These are phyloP conservation scores for Neurospora sp. DNA, from an alignment of 495 filamentous ascomycete species.

Conservation along the genomic window DNA sequence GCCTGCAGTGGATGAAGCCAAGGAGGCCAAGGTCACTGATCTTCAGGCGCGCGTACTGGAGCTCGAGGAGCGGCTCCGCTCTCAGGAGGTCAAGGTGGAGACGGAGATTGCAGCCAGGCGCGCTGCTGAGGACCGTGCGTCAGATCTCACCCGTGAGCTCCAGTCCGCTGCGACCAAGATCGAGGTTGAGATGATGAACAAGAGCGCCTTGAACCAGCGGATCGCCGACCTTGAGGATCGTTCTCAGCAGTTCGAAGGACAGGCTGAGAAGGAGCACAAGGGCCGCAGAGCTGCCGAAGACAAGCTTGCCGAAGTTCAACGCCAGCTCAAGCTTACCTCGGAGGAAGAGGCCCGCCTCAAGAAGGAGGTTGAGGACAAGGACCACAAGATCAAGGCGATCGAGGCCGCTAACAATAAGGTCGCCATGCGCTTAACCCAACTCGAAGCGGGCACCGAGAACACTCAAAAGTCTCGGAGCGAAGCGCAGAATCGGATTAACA, in stretches of 20 bases:
- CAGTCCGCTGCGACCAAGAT: slow-evolving; percentile 39
- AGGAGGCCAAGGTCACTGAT: slow-evolving; percentile 25
- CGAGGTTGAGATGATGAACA: slow-evolving; percentile 44
- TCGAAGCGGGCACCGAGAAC: slow-evolving; percentile 55
- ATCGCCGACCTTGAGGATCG: slow-evolving; percentile 38
- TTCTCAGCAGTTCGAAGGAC: slow-evolving; percentile 29
- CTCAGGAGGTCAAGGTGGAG: slow-evolving; percentile 31
- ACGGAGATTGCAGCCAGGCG: slow-evolving; percentile 29
- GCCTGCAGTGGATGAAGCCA: slow-evolving; percentile 14
- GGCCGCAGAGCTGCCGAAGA: slow-evolving; percentile 61
- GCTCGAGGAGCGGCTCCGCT: slow-evolving; percentile 37
- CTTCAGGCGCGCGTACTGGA: slow-evolving; percentile 30
- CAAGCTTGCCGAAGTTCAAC: slow-evolving; percentile 58
- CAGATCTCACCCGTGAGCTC: slow-evolving; percentile 34
- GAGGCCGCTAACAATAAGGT: slow-evolving; percentile 41
- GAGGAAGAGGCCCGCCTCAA: slow-evolving; percentile 67
- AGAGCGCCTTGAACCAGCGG: slow-evolving; percentile 35
- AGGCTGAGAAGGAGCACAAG: slow-evolving; percentile 49
- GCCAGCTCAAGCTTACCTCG: slow-evolving; percentile 52
- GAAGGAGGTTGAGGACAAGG: slow-evolving; percentile 58
- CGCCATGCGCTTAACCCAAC: slow-evolving; percentile 48
- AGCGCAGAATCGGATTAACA: slow-evolving; percentile 41
- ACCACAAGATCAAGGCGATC: slow-evolving; percentile 31
- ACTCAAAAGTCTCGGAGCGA: slow-evolving; percentile 57
- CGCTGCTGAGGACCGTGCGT: slow-evolving; percentile 32